These are phyloP conservation scores for Thymus quinquecostatus DNA, from an alignment of 257 asterid genomes.

Conservation along the genomic window DNA sequence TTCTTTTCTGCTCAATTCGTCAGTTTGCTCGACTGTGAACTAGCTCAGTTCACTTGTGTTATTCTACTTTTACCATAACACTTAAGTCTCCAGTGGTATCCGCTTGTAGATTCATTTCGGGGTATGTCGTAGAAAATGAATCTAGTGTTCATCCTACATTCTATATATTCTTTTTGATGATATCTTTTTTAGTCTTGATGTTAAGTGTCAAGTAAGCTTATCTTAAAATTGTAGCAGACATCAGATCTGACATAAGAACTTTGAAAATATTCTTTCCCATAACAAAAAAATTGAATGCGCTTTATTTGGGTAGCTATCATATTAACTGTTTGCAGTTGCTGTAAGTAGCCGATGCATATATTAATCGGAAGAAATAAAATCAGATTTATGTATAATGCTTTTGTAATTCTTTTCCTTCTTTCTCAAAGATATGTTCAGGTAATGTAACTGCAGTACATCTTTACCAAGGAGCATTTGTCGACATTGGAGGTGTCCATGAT, in stretches of 20 bases:
- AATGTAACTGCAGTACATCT: constrained; percentile 90
- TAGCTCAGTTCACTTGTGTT: neutral
- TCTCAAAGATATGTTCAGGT: constrained; percentile 82
- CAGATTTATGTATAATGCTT: neutral
- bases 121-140: constrained; percentile 5
- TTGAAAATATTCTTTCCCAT: neutral
- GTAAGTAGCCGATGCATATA: neutral
- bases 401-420: neutral
- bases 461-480: constrained; percentile 98
- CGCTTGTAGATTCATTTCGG: neutral
- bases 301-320: too few relatives aligned
- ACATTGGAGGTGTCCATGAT: constrained; percentile 93
- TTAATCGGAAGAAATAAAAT: neutral
- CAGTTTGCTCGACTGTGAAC: too few relatives aligned
- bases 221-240: neutral
- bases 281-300: neutral
- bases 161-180: constrained; percentile 6
- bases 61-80: neutral
- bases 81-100: constrained; percentile 4
- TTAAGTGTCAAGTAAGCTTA: constrained; percentile 1
- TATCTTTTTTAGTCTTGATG: constrained; percentile 12
- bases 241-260: neutral
- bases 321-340: neutral
- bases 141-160: neutral
- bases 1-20: neutral